These are phyloP conservation scores for Pseudoneurospora amorphoporcata DNA, from an alignment of 495 filamentous ascomycete species.

Conservation along the genomic window DNA sequence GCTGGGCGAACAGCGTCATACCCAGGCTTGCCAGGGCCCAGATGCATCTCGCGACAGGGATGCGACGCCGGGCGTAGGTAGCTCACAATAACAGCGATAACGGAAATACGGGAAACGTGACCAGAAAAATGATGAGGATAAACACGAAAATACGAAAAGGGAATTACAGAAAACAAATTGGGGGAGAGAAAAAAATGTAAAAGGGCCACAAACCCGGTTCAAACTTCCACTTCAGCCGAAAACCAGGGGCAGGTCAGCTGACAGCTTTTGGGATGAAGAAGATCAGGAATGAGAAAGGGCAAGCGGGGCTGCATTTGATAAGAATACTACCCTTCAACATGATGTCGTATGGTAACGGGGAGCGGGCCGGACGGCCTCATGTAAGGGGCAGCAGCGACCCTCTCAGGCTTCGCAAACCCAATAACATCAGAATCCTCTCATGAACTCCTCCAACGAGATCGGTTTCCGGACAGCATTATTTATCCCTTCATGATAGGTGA, in stretches of 20 bases:
- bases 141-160: not conserved
- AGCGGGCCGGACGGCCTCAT: not conserved
- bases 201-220: not conserved
- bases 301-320: not conserved
- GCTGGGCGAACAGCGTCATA: not conserved
- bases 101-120: not conserved
- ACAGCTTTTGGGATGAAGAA: not conserved
- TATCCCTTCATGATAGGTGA: constrained; percentile 91
- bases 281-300: not conserved
- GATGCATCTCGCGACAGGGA: not conserved
- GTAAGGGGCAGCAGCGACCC: not conserved
- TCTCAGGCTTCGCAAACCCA: not conserved
- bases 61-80: not conserved
- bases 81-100: not conserved
- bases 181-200: not conserved
- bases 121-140: not conserved
- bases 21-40: not conserved
- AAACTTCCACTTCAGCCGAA: not conserved
- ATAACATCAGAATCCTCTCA: constrained; percentile 47
- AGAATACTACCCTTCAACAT: not conserved
- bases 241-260: not conserved
- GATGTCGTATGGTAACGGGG: not conserved
- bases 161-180: not conserved
- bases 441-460: constrained; percentile 72
- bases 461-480: constrained; percentile 94